Evolutionary conservation across 495 filamentous ascomycete genomes (phyloP).

Genomic region (Daldinia concentrica): DNA sequence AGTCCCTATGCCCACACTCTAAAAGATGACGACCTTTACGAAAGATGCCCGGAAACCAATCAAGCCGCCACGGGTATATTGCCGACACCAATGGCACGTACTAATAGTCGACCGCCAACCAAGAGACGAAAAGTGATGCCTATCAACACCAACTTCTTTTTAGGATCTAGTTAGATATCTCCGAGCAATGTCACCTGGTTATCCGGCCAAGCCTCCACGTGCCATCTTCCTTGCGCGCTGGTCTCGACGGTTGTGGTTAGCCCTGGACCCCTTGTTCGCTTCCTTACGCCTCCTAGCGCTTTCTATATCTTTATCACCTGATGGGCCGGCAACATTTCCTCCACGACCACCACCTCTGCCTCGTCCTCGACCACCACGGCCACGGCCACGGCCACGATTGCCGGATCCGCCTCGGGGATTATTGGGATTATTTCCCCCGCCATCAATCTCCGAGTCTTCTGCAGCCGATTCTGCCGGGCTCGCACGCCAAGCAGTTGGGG

Average conservation of each 20-base stretch:
- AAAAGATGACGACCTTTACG: slow-evolving; percentile 45
- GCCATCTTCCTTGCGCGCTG: slow-evolving; percentile 82
- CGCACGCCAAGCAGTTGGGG: slow-evolving; percentile 68
- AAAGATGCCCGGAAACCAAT: slow-evolving; percentile 21
- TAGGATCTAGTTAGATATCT: not conserved
- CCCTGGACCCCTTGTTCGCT: slow-evolving; percentile 68
- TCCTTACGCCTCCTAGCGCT: slow-evolving; percentile 70
- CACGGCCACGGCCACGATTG: slow-evolving; percentile 59
- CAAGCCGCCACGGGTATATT: slow-evolving; percentile 29
- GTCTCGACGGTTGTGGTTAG: slow-evolving; percentile 74
- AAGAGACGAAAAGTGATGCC: slow-evolving; percentile 33
- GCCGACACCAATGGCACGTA: slow-evolving; percentile 18
- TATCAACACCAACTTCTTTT: not conserved
- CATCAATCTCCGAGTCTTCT: slow-evolving; percentile 56
- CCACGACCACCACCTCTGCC: slow-evolving; percentile 61
- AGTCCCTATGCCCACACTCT: slow-evolving; percentile 43
- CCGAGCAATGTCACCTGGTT: slow-evolving; percentile 8
- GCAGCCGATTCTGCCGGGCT: slow-evolving; percentile 54
- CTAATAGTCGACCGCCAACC: slow-evolving; percentile 15
- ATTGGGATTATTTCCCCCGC: slow-evolving; percentile 29
- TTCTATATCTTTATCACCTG: slow-evolving; percentile 67
- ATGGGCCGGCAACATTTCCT: slow-evolving; percentile 65
- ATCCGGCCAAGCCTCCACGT: slow-evolving; percentile 66
- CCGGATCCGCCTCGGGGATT: slow-evolving; percentile 46
- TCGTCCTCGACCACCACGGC: slow-evolving; percentile 61